A percentile compares a stretch with the other conserved stretches of the same genome.
phyloP scores from a whole-genome alignment of 2,329 filamentous ascomycete species.

The Dactylellina cionopaga region DNA sequence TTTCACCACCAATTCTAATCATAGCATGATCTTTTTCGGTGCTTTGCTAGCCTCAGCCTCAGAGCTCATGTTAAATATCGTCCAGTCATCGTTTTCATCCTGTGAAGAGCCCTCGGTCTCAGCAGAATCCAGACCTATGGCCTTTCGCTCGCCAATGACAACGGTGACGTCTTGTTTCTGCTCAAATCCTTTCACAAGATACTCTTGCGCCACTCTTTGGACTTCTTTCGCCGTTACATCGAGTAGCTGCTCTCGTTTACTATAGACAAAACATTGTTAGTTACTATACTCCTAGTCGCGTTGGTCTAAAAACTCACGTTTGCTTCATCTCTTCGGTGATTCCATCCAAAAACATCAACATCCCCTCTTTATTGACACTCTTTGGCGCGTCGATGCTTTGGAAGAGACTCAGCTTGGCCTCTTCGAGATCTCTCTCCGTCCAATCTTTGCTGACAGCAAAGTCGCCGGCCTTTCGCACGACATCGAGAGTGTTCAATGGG shows the following conservation, averaged over 20 bases:
- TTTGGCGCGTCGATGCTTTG: conserved; percentile 88
- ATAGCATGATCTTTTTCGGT: conserved; percentile 38
- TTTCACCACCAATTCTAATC: conserved; percentile 39
- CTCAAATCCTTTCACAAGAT: conserved; percentile 75
- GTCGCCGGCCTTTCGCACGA: conserved; percentile 82
- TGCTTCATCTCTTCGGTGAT: conserved; percentile 91
- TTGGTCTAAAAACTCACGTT: too few relatives aligned
- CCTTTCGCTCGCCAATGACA: conserved; percentile 84
- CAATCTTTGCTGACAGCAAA: conserved; percentile 86
- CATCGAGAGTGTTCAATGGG: conserved; percentile 83
- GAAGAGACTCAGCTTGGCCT: conserved; percentile 95
- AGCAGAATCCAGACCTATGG: too few relatives aligned
- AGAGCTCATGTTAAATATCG: conserved; percentile 77
- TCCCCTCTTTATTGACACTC: conserved; percentile 86
- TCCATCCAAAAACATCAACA: conserved; percentile 83
- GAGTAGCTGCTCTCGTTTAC: conserved; percentile 81
- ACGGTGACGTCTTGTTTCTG: conserved; percentile 69
- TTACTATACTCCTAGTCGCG: not conserved
- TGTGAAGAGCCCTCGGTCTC: conserved; percentile 32
- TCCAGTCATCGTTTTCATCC: conserved; percentile 72
- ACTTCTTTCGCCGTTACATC: conserved; percentile 86
- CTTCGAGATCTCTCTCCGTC: conserved; percentile 86
- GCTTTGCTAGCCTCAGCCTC: conserved; percentile 57
- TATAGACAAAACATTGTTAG: conserved; percentile 30
- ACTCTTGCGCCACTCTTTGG: conserved; percentile 80